These are phyloP conservation scores for Blumeriella jaapii DNA, from an alignment of 2,329 filamentous ascomycete species.

Conservation along the genomic window DNA sequence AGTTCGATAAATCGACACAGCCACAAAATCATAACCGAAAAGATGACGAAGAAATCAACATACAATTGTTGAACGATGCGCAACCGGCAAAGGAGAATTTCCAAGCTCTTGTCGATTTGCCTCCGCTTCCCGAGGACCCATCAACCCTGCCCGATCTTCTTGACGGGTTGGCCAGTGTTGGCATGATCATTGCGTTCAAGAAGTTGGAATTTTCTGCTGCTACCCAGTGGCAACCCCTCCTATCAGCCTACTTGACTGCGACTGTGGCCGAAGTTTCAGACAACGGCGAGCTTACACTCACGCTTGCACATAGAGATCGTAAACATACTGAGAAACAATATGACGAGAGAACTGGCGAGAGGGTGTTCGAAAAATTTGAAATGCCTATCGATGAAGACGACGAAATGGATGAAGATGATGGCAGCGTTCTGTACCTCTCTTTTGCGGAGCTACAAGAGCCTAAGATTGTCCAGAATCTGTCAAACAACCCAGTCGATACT, in stretches of 20 bases:
- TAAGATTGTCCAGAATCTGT: conserved; percentile 43
- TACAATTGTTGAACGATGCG: conserved; percentile 20
- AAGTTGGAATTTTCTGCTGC: conserved; percentile 48
- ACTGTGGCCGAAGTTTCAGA: conserved; percentile 46
- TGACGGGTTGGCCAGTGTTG: conserved; percentile 37
- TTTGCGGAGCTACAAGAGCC: conserved; percentile 57
- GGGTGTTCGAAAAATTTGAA: conserved; percentile 70
- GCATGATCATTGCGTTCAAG: conserved; percentile 60
- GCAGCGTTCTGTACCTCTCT: conserved; percentile 47
- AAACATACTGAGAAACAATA: conserved; percentile 44
- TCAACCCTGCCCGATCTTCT: conserved; percentile 39
- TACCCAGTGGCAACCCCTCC: conserved; percentile 54
- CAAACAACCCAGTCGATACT: background rate
- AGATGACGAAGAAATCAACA: conserved; percentile 28
- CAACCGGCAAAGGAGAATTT: conserved; percentile 1
- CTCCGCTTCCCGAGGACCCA: conserved; percentile 33
- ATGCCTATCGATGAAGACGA: conserved; percentile 54
- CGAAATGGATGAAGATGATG: conserved; percentile 39
- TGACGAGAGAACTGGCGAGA: conserved; percentile 56
- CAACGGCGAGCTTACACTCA: conserved; percentile 44
- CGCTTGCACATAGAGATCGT: conserved; percentile 59
- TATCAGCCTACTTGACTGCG: conserved; percentile 53
- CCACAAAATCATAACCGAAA: conserved; percentile 7
- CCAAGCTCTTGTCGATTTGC: conserved; percentile 32
- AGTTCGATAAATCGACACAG: conserved; percentile 19